These are phyloP conservation scores for Colletotrichum ledebouriae DNA, from an alignment of 2,329 filamentous ascomycete genomes.

Conservation along the genomic window DNA sequence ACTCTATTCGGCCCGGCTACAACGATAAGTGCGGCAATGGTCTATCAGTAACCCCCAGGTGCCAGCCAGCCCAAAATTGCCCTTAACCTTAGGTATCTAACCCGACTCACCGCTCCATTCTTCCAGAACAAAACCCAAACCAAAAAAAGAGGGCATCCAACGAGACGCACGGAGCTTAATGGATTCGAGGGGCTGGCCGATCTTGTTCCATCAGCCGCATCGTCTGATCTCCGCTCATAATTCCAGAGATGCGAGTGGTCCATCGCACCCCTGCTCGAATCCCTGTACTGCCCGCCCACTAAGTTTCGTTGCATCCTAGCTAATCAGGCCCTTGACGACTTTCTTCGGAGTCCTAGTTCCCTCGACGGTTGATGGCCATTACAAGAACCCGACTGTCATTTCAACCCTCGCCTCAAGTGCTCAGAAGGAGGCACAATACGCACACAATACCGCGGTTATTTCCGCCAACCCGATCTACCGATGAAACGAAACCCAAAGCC, in stretches of 20 bases:
- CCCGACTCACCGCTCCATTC: conserved; percentile 1
- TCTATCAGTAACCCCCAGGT: conserved; percentile 4
- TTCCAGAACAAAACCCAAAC: conserved; percentile 22
- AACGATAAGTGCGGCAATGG: conserved; percentile 2
- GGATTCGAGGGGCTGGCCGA: conserved; percentile 31
- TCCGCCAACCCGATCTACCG: conserved; percentile 2
- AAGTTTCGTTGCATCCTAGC: conserved; percentile 40
- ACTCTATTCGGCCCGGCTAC: conserved; percentile 18
- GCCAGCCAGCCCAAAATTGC: background rate
- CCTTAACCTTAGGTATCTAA: background rate
- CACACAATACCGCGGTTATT: conserved; percentile 1
- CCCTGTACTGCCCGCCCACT: conserved; percentile 36
- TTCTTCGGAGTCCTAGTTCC: conserved; percentile 30
- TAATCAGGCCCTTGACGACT: conserved; percentile 31
- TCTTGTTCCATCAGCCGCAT: conserved; percentile 43
- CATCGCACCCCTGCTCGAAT: conserved; percentile 27
- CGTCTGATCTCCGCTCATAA: conserved; percentile 41
- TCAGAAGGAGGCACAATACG: background rate
- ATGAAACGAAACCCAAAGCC: conserved; percentile 8
- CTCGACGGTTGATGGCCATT: conserved; percentile 5
- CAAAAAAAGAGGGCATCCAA: background rate
- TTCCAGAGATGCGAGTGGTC: conserved; percentile 43
- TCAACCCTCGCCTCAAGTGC: conserved; percentile 1
- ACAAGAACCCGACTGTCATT: conserved; percentile 21
- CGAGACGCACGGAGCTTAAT: conserved; percentile 12